phyloP scores from a whole-genome alignment of 345 rosid genomes.

The Cardamine resedifolia region DNA sequence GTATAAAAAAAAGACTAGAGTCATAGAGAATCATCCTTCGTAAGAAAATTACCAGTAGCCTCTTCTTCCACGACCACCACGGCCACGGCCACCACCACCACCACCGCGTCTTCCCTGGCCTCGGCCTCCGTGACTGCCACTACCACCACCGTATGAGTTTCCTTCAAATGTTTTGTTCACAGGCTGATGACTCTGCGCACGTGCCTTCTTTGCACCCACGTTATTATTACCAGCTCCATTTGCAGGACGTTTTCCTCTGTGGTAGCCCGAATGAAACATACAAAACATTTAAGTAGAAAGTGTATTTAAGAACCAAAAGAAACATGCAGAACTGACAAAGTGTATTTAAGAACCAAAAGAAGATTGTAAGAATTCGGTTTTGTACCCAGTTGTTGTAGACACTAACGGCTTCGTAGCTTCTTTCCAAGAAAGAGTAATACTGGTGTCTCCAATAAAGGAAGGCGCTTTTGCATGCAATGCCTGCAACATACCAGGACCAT shows the following conservation, averaged over 20 bases:
- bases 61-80: slow-evolving; percentile 64
- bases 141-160: slow-evolving; percentile 67
- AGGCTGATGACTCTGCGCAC: slow-evolving; percentile 67
- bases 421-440: slow-evolving; percentile 80
- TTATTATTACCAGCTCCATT: slow-evolving; percentile 54
- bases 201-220: slow-evolving; percentile 56
- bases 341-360: not conserved
- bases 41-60: slow-evolving; percentile 40
- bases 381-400: slow-evolving; percentile 58
- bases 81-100: slow-evolving; percentile 54
- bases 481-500: slow-evolving; percentile 37
- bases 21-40: slow-evolving; percentile 1
- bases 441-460: slow-evolving; percentile 78
- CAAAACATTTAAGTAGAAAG: not conserved
- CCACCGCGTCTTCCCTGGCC: slow-evolving; percentile 58
- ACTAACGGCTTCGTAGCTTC: slow-evolving; percentile 64
- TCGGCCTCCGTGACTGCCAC: slow-evolving; percentile 52
- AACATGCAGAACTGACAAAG: not conserved
- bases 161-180: slow-evolving; percentile 74
- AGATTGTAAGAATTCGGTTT: not conserved
- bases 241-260: slow-evolving; percentile 73
- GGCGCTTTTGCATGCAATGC: slow-evolving; percentile 76
- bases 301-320: not conserved
- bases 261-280: not conserved
- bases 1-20: not conserved